Evolutionary conservation across 2,329 filamentous ascomycete genomes (phyloP).

Genomic region (Didymella arachidicola): DNA sequence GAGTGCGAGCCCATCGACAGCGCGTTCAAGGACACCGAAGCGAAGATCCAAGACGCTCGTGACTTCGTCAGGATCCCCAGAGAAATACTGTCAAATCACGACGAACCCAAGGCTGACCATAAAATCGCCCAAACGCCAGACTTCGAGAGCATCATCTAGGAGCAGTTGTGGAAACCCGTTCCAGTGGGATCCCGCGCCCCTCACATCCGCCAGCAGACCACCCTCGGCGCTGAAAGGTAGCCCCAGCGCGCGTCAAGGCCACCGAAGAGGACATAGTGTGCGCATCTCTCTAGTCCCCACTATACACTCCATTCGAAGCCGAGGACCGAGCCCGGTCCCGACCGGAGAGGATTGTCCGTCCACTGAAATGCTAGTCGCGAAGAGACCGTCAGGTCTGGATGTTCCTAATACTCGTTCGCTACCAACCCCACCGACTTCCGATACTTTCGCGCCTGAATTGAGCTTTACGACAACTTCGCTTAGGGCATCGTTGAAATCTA

Average conservation of each 20-base stretch:
- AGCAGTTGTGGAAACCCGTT: conserved; percentile 58
- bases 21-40: conserved; percentile 46
- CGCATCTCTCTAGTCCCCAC: conserved; percentile 55
- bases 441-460: conserved; percentile 48
- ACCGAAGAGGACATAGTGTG: conserved; percentile 56
- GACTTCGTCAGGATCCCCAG: conserved; percentile 52
- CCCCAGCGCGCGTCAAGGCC: conserved; percentile 54
- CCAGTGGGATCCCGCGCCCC: conserved; percentile 53
- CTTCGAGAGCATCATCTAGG: conserved; percentile 52
- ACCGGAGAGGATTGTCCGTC: not conserved
- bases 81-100: conserved; percentile 38
- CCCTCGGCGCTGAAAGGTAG: conserved; percentile 56
- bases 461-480: conserved; percentile 44
- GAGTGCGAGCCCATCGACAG: conserved; percentile 27
- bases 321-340: conserved; percentile 44
- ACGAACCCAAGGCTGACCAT: conserved; percentile 42
- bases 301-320: conserved; percentile 50
- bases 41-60: conserved; percentile 47
- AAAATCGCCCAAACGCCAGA: conserved; percentile 47
- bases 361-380: not conserved
- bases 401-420: conserved; percentile 31
- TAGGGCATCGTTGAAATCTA: conserved; percentile 51
- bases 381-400: conserved; percentile 13
- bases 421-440: conserved; percentile 39
- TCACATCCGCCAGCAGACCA: conserved; percentile 45